Evolutionary conservation across 768 basidiomycete species (phyloP).

Genomic region (Hemileccinum impolitum): DNA sequence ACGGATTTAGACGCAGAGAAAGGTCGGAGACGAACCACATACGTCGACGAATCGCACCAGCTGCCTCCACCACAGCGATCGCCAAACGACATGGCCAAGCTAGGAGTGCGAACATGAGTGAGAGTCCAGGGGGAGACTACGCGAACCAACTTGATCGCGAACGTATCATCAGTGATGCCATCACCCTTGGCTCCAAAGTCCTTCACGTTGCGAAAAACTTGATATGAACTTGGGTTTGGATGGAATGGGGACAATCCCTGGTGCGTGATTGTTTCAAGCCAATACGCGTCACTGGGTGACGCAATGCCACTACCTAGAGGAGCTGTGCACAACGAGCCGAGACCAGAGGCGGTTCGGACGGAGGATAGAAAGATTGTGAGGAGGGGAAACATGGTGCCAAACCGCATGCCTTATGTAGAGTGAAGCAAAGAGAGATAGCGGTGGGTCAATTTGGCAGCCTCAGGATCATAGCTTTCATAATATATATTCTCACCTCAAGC

Average conservation of each 20-base stretch:
- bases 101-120: conserved; percentile 24
- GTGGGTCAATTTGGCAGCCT: background rate
- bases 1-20: background rate
- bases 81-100: conserved; percentile 60
- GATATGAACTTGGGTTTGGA: conserved; percentile 46
- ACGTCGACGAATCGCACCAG: conserved; percentile 48
- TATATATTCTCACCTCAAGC: background rate
- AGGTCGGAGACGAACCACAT: background rate
- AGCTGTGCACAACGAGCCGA: conserved; percentile 44
- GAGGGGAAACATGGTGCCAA: conserved; percentile 1
- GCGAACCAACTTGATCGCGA: conserved; percentile 57
- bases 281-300: conserved; percentile 44
- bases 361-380: conserved; percentile 9
- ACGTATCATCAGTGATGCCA: conserved; percentile 71
- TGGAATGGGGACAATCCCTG: conserved; percentile 68
- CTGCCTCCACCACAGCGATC: conserved; percentile 58
- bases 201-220: conserved; percentile 77
- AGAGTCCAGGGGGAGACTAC: background rate
- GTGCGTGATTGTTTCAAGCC: conserved; percentile 68
- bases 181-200: conserved; percentile 53
- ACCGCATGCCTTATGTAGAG: conserved; percentile 8
- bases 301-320: conserved; percentile 50
- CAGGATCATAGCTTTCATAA: background rate
- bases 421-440: background rate
- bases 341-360: conserved; percentile 19